These are phyloP conservation scores for Cordyceps militaris DNA, from an alignment of 2,329 filamentous ascomycete genomes.

Conservation along the genomic window DNA sequence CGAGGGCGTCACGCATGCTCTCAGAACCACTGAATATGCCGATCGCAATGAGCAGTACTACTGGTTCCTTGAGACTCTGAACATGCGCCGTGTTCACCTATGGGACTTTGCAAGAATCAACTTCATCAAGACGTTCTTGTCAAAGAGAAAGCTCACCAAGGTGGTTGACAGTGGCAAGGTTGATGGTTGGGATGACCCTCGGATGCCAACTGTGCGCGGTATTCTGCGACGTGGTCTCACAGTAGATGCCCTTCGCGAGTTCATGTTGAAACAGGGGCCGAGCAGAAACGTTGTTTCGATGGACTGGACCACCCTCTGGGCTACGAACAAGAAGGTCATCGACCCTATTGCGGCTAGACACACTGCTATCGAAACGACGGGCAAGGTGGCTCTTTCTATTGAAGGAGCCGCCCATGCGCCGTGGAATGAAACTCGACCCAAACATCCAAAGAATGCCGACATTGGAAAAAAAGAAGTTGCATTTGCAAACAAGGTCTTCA, in stretches of 20 bases:
- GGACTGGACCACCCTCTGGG: constrained; percentile 65
- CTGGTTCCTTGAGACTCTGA: constrained; percentile 71
- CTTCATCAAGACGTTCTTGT: constrained; percentile 75
- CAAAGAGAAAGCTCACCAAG: constrained; percentile 80
- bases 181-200: constrained; percentile 71
- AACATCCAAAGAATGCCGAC: constrained; percentile 73
- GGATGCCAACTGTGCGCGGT: constrained; percentile 71
- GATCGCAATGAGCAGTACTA: constrained; percentile 81
- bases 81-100: constrained; percentile 69
- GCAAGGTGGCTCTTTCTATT: constrained; percentile 59
- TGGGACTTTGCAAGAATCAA: constrained; percentile 83
- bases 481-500: constrained; percentile 61
- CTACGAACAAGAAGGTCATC: constrained; percentile 51
- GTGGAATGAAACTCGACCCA: constrained; percentile 62
- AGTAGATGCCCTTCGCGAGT: constrained; percentile 65
- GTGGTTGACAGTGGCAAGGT: constrained; percentile 48
- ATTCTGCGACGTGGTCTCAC: constrained; percentile 67
- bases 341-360: constrained; percentile 64
- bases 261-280: constrained; percentile 70
- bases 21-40: constrained; percentile 80
- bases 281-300: constrained; percentile 68
- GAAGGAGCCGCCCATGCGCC: constrained; percentile 54
- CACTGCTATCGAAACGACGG: constrained; percentile 58
- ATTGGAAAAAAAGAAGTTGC: constrained; percentile 76
- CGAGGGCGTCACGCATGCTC: constrained; percentile 76